These are phyloP conservation scores for Fusarium keratoplasticum DNA, from an alignment of 2,329 filamentous ascomycete species.

Conservation along the genomic window DNA sequence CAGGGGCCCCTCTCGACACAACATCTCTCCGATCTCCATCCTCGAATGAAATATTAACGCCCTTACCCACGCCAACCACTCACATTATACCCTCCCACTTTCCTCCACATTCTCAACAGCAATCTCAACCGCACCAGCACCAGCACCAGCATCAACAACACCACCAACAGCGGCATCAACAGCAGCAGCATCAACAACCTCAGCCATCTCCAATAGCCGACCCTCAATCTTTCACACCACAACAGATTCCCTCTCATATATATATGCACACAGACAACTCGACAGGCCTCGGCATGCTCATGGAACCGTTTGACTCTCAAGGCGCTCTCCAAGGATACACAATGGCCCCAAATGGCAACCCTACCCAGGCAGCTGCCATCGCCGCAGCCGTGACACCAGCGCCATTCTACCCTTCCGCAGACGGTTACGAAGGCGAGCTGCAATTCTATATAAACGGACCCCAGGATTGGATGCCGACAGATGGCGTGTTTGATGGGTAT, in stretches of 20 bases:
- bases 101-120: constrained; percentile 40
- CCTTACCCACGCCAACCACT: constrained; percentile 14
- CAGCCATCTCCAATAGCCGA: constrained; percentile 23
- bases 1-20: constrained; percentile 22
- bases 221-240: constrained; percentile 35
- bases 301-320: constrained; percentile 53
- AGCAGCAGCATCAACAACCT: constrained; percentile 13
- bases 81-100: constrained; percentile 24
- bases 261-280: constrained; percentile 22
- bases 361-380: constrained; percentile 13
- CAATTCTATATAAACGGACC: constrained; percentile 57
- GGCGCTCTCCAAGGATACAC: constrained; percentile 25
- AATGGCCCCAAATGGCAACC: constrained; percentile 16
- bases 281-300: constrained; percentile 51
- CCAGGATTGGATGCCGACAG: constrained; percentile 35
- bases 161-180: constrained; percentile 3
- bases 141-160: constrained; percentile 12
- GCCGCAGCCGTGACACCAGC: constrained; percentile 8
- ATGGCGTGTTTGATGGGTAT: constrained; percentile 39
- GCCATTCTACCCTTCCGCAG: constrained; percentile 48
- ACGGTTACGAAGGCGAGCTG: constrained; percentile 61
- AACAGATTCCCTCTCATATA: constrained; percentile 22
- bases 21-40: constrained; percentile 23
- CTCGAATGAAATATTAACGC: constrained; percentile 22
- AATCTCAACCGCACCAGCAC: constrained; percentile 11